Conservation (phyloP, 2,329 filamentous ascomycete genomes). For the Endoconidiophora laricicola region DNA sequence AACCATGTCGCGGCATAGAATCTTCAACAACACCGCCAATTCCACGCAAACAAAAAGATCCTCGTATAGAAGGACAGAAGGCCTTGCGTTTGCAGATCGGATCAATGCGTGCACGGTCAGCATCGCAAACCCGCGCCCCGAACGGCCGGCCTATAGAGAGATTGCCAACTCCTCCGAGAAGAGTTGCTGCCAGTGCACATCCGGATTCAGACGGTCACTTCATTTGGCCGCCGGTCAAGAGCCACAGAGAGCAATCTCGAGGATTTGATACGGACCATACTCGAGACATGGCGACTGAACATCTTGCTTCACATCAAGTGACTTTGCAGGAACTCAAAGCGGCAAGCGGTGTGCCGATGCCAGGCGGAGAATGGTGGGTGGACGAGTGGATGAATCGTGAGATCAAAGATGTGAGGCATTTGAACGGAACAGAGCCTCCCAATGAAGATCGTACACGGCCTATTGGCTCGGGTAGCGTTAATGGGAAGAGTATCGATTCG, state of each 20-base stretch:
- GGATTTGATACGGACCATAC: neutral
- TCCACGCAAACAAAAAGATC: neutral
- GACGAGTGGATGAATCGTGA: neutral
- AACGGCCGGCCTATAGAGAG: neutral
- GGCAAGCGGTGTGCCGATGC: no score
- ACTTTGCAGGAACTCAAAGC: neutral
- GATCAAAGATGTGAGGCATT: neutral
- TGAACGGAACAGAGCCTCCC: neutral
- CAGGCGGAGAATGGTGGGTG: neutral
- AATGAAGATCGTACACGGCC: neutral
- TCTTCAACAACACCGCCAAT: neutral
- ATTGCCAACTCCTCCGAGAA: neutral
- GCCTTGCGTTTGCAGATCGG: constrained; percentile 1
- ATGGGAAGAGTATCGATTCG: neutral
- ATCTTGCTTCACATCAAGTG: neutral
- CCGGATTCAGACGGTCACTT: neutral
- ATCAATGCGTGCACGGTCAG: constrained; percentile 2
- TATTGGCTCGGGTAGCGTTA: neutral
- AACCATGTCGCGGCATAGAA: no score
- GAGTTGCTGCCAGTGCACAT: neutral
- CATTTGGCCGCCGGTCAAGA: neutral
- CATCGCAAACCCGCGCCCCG: neutral
- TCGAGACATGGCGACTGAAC: neutral
- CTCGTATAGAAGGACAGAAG: neutral
- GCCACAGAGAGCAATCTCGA: no score